A percentile compares a stretch with the other conserved stretches of the same genome.
Conservation (phyloP, 1,284 basidiomycete species). For the Cryptococcus sp. region DNA sequence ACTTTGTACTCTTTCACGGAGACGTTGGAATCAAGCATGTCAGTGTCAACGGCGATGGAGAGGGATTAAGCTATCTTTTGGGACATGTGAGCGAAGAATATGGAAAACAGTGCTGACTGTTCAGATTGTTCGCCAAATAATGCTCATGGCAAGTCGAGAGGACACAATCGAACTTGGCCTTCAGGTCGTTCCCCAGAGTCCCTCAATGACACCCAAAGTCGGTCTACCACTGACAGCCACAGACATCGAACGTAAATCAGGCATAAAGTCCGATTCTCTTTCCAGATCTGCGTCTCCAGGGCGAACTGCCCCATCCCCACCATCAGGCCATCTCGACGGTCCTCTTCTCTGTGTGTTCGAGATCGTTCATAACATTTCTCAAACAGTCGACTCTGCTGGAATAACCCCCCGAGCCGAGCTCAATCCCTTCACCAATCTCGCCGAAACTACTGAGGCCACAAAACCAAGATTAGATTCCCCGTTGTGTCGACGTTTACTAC, state of each 20-base stretch:
- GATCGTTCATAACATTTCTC: conserved; percentile 55
- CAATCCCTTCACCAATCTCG: conserved; percentile 41
- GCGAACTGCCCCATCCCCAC: conserved; percentile 18
- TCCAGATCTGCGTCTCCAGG: conserved; percentile 25
- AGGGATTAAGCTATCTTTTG: conserved; percentile 73
- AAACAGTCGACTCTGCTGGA: conserved; percentile 30
- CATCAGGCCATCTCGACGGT: conserved; percentile 20
- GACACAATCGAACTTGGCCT: conserved; percentile 89
- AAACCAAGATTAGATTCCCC: conserved; percentile 64
- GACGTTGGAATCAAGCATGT: conserved; percentile 82
- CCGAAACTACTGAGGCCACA: conserved; percentile 40
- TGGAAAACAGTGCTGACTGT: conserved; percentile 6
- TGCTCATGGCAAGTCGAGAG: conserved; percentile 65
- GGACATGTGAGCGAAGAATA: conserved; percentile 71
- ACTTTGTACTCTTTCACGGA: conserved; percentile 83
- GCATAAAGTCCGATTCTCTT: conserved; percentile 6
- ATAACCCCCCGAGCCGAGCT: conserved; percentile 47
- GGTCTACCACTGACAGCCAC: conserved; percentile 34
- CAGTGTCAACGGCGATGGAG: conserved; percentile 79
- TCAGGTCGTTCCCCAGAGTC: conserved; percentile 59
- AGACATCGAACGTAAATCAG: conserved; percentile 19
- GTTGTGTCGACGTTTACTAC: conserved; percentile 66
- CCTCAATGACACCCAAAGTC: conserved; percentile 35
- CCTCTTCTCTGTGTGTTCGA: conserved; percentile 61
- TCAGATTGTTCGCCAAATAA: conserved; percentile 80